phyloP scores from a whole-genome alignment of 257 asterid genomes.

The Nicotiana sylvestris region DNA sequence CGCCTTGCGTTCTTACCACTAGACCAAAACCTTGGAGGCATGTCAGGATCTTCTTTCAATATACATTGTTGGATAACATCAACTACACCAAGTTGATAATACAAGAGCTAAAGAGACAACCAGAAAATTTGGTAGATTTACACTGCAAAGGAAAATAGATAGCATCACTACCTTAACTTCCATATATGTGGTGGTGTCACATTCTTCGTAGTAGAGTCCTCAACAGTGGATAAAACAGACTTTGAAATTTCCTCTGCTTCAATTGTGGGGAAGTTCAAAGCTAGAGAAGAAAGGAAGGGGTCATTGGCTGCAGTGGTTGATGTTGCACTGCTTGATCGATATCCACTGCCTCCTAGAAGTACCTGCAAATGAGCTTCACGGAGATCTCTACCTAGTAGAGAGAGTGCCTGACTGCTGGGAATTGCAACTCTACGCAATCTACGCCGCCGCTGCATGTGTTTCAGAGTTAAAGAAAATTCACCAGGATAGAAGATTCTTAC shows the following conservation, averaged over 20 bases:
- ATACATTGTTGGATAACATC: background rate
- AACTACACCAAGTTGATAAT: background rate
- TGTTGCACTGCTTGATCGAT: conserved; percentile 44
- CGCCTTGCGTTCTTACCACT: no score
- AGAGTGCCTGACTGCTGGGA: conserved; percentile 68
- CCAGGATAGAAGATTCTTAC: background rate
- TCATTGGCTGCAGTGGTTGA: conserved; percentile 43
- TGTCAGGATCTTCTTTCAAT: background rate
- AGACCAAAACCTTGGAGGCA: no score
- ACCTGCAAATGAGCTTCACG: conserved; percentile 83
- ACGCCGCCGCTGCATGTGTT: conserved; percentile 63
- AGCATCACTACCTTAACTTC: conserved; percentile 59
- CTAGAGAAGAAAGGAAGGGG: conserved; percentile 64
- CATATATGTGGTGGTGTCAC: conserved; percentile 40
- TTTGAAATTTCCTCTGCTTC: conserved; percentile 72
- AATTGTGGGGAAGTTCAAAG: conserved; percentile 47
- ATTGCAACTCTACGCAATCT: conserved; percentile 63
- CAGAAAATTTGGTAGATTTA: background rate
- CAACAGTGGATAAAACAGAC: conserved; percentile 56
- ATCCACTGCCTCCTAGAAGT: conserved; percentile 66
- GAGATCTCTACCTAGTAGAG: conserved; percentile 75
- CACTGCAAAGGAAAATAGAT: background rate
- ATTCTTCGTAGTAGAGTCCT: conserved; percentile 42
- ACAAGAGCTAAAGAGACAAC: background rate
- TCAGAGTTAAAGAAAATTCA: conserved; percentile 41